Percentiles rank a stretch among this genome's conserved stretches.
phyloP scores from a whole-genome alignment of 805 yeast genomes.

The Suhomyces prunicola region DNA sequence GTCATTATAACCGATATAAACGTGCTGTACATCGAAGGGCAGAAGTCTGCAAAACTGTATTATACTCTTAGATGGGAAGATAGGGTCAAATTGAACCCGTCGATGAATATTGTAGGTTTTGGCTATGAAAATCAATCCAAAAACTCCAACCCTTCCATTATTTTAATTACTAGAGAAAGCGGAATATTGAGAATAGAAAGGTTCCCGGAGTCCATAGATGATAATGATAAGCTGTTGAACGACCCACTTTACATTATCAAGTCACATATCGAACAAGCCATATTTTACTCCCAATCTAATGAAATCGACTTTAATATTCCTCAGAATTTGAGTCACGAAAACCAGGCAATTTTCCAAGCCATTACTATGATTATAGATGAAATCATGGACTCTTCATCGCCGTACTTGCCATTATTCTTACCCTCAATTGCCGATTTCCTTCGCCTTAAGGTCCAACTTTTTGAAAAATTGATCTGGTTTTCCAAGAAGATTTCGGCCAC shows the following conservation, averaged over 20 bases:
- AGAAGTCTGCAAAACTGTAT: constrained; percentile 16
- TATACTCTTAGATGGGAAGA: constrained; percentile 77
- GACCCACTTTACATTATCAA: constrained; percentile 44
- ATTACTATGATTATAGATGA: constrained; percentile 50
- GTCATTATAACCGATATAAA: constrained; percentile 65
- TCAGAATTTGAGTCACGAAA: constrained; percentile 18
- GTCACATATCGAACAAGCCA: constrained; percentile 81
- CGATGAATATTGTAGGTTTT: constrained; percentile 54
- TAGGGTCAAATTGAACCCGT: constrained; percentile 52
- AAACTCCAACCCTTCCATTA: constrained; percentile 44
- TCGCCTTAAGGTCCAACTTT: constrained; percentile 44
- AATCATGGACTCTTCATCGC: constrained; percentile 53
- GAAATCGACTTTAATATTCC: constrained; percentile 49
- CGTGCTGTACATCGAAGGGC: constrained; percentile 23
- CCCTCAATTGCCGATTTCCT: constrained; percentile 53
- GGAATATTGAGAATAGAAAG: constrained; percentile 65
- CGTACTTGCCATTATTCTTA: constrained; percentile 52
- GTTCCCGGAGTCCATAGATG: constrained; percentile 21
- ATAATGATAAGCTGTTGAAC: constrained; percentile 5
- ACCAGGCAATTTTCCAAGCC: constrained; percentile 28
- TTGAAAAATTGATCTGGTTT: constrained; percentile 45
- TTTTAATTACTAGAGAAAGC: constrained; percentile 45
- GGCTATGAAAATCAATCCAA: constrained; percentile 49
- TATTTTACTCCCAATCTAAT: constrained; percentile 54
- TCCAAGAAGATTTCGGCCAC: constrained; percentile 44